A percentile compares a stretch with the other conserved stretches of the same genome.
Conservation (phyloP, 805 yeast species). For the Metschnikowia rubicola region DNA sequence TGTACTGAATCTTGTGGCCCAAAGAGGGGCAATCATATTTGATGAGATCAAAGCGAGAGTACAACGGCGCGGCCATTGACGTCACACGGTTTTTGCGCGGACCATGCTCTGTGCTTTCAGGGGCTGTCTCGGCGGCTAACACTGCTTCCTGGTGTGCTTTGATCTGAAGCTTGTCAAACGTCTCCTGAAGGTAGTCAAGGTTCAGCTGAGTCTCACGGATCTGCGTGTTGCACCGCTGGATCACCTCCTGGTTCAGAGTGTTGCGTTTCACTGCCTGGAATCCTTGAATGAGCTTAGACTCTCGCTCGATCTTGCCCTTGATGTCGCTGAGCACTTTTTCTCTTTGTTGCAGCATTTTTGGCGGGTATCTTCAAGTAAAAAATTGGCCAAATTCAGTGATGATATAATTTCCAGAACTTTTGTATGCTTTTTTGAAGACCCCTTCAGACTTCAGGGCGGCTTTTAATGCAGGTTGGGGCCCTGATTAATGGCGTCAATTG, state of each 20-base stretch:
- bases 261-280: slow-evolving; percentile 76
- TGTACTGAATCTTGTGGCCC: slow-evolving; percentile 90
- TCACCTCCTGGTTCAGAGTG: slow-evolving; percentile 76
- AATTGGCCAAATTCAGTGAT: too few species aligned
- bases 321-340: slow-evolving; percentile 58
- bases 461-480: too few species aligned
- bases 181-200: slow-evolving; percentile 80
- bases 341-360: slow-evolving; percentile 15
- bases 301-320: slow-evolving; percentile 80
- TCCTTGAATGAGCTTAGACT: slow-evolving; percentile 82
- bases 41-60: slow-evolving; percentile 72
- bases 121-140: slow-evolving; percentile 1
- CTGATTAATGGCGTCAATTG: too few species aligned
- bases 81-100: slow-evolving; percentile 5
- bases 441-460: too few species aligned
- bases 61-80: slow-evolving; percentile 39
- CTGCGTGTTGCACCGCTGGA: slow-evolving; percentile 85
- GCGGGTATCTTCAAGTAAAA: too few species aligned
- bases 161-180: slow-evolving; percentile 58
- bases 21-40: slow-evolving; percentile 92
- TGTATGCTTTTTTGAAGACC: too few species aligned
- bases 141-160: slow-evolving; percentile 20
- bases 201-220: slow-evolving; percentile 90
- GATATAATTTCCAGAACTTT: too few species aligned
- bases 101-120: not conserved